Conservation (phyloP, 2,329 filamentous ascomycete species). For the Biscogniauxia marginata region DNA sequence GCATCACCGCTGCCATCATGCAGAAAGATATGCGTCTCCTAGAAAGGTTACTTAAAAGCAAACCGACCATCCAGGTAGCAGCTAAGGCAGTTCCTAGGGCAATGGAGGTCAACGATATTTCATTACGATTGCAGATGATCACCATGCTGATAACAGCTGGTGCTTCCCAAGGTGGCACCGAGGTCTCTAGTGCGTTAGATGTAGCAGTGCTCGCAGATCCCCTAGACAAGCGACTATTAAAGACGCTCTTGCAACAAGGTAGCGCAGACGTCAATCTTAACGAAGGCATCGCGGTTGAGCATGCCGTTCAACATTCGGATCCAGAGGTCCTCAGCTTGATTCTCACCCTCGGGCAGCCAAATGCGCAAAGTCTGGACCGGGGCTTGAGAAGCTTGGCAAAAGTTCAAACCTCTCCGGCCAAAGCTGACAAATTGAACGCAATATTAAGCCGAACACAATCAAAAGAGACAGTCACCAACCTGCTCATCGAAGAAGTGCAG, state of each 20-base stretch:
- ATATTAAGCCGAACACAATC: constrained; percentile 45
- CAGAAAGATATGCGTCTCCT: constrained; percentile 49
- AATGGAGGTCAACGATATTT: constrained; percentile 44
- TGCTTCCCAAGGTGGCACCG: constrained; percentile 40
- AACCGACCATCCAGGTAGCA: constrained; percentile 46
- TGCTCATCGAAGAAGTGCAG: constrained; percentile 53
- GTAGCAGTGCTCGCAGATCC: constrained; percentile 43
- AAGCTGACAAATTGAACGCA: constrained; percentile 48
- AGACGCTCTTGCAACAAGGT: constrained; percentile 49
- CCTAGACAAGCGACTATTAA: constrained; percentile 49
- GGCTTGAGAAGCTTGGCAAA: constrained; percentile 44
- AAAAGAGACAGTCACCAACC: constrained; percentile 42
- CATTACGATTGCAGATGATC: constrained; percentile 46
- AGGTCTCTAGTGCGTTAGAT: constrained; percentile 44
- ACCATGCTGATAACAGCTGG: constrained; percentile 46
- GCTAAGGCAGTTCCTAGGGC: constrained; percentile 48
- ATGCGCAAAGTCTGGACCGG: constrained; percentile 40
- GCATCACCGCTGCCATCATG: constrained; percentile 46
- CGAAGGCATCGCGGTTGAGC: constrained; percentile 42
- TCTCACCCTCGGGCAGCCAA: constrained; percentile 46
- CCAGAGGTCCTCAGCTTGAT: constrained; percentile 48
- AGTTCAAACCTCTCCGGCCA: constrained; percentile 43
- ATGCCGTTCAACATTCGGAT: constrained; percentile 42
- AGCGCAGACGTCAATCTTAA: constrained; percentile 53
- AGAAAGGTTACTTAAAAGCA: constrained; percentile 42